Conservation (phyloP, 169 alveolate species). For the Haemoproteus tartakovskyi region DNA sequence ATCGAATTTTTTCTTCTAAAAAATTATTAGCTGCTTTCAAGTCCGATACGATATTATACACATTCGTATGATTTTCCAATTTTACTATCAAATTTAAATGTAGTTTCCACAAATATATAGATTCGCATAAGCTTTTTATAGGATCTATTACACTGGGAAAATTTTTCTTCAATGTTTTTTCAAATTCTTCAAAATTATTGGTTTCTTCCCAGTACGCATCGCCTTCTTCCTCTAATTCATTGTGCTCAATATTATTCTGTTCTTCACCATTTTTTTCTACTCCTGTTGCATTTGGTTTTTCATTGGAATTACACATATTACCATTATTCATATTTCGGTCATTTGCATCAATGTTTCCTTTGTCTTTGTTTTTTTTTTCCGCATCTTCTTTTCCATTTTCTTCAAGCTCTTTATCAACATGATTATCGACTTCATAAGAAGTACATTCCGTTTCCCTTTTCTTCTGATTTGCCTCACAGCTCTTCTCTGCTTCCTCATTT, state of each 20-base stretch:
- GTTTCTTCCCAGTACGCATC: neutral
- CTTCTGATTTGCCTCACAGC: neutral
- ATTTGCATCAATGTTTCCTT: neutral
- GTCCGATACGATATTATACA: slow-evolving; percentile 55
- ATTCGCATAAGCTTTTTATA: slow-evolving; percentile 40
- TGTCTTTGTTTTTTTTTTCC: neutral
- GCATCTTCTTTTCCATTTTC: neutral
- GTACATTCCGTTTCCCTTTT: neutral
- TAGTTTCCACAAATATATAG: slow-evolving; percentile 62
- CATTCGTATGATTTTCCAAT: slow-evolving; percentile 60
- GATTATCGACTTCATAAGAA: neutral
- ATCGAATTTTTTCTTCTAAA: slow-evolving; percentile 57
- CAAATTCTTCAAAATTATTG: slow-evolving; percentile 42
- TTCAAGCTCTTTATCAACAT: neutral
- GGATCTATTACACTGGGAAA: slow-evolving; percentile 59
- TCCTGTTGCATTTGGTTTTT: neutral
- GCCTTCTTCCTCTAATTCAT: neutral
- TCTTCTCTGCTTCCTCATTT: neutral
- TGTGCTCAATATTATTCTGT: too few relatives aligned
- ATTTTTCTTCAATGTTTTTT: slow-evolving; percentile 46
- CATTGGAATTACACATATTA: neutral
- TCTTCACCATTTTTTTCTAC: neutral
- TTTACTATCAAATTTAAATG: slow-evolving; percentile 39
- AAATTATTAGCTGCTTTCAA: slow-evolving; percentile 49
- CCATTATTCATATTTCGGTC: neutral